phyloP scores from a whole-genome alignment of 1,284 basidiomycete species.

The Volvariella volvacea region DNA sequence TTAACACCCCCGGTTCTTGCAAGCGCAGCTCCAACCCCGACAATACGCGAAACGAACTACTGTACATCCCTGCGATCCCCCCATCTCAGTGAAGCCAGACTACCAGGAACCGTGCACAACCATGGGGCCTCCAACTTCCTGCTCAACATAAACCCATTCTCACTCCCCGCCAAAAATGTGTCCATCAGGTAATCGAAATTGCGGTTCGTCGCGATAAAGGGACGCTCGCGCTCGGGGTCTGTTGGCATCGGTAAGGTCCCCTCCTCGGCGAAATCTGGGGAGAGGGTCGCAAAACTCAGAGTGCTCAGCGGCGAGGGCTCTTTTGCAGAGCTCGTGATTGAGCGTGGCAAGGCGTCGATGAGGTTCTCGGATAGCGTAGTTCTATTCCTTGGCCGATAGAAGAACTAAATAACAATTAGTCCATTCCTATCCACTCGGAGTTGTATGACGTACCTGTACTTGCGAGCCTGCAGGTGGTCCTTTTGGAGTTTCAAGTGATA shows the following conservation, averaged over 20 bases:
- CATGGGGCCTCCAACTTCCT: constrained; percentile 16
- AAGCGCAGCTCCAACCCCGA: too few relatives aligned
- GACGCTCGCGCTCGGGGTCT: background rate
- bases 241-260: background rate
- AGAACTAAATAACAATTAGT: constrained; percentile 9
- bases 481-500: constrained; percentile 61
- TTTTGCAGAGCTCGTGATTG: background rate
- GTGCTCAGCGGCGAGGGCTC: background rate
- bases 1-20: too few relatives aligned
- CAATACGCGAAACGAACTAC: too few relatives aligned
- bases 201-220: constrained; percentile 21
- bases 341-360: background rate
- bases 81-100: background rate
- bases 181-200: too few relatives aligned
- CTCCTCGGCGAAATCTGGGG: background rate
- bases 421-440: background rate
- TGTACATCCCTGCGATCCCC: too few relatives aligned
- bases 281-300: background rate
- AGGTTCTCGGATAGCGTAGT: too few relatives aligned
- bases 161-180: constrained; percentile 47
- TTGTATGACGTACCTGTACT: constrained; percentile 63
- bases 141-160: constrained; percentile 41
- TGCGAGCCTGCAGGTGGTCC: constrained; percentile 50
- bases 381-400: constrained; percentile 15
- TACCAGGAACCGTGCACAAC: constrained; percentile 28